Evolutionary conservation across 2,329 filamentous ascomycete genomes (phyloP).

Genomic region (Ascochyta rabiei): DNA sequence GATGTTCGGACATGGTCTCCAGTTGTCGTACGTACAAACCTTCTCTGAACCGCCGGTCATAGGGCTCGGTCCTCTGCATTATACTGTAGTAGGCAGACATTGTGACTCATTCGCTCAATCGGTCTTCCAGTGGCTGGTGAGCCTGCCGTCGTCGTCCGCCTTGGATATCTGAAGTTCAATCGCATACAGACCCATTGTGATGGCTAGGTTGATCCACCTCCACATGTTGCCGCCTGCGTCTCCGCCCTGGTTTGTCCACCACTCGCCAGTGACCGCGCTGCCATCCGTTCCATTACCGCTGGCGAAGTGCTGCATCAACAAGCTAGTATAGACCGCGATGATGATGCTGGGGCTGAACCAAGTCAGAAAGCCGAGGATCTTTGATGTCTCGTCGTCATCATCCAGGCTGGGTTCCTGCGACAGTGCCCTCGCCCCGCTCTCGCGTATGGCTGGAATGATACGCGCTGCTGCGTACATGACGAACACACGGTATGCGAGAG

Average conservation of each 20-base stretch:
- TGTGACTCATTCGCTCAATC: constrained; percentile 60
- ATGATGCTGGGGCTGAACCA: constrained; percentile 96
- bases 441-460: constrained; percentile 91
- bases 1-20: not conserved
- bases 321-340: constrained; percentile 93
- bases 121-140: constrained; percentile 88
- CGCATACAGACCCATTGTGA: constrained; percentile 88
- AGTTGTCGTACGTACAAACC: not conserved
- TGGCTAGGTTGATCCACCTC: constrained; percentile 91
- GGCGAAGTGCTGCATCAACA: constrained; percentile 94
- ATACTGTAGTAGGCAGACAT: not conserved
- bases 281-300: constrained; percentile 59
- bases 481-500: constrained; percentile 88
- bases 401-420: constrained; percentile 86
- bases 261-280: constrained; percentile 59
- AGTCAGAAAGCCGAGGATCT: constrained; percentile 80
- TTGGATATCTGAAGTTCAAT: constrained; percentile 88
- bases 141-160: constrained; percentile 74
- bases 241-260: constrained; percentile 86
- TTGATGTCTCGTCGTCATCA: constrained; percentile 81
- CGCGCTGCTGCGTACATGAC: constrained; percentile 95
- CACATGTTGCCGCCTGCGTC: constrained; percentile 84
- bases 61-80: not conserved
- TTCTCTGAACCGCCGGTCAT: not conserved
- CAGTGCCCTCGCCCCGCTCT: constrained; percentile 81